Conservation (phyloP, 768 basidiomycete species). For the Boletus pseudopeckii region DNA sequence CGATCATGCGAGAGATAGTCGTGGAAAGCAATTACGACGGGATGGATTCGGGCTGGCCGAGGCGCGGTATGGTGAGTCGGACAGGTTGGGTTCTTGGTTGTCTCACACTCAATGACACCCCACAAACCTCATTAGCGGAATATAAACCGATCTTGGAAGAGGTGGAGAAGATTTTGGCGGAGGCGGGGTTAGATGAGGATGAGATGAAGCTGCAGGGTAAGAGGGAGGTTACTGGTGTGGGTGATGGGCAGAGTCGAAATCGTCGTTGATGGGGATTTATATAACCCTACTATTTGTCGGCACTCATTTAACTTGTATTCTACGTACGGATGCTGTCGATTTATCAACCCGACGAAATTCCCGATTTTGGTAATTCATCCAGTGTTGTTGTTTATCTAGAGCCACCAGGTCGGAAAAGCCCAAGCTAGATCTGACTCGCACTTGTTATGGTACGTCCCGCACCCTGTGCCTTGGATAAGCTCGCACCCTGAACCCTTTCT, state of each 20-base stretch:
- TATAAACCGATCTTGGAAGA: conserved; percentile 84
- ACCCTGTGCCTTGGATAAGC: not conserved
- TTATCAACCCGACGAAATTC: not conserved
- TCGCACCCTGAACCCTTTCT: conserved; percentile 18
- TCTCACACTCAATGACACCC: not conserved
- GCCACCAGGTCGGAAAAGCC: no score
- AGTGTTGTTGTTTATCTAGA: not conserved
- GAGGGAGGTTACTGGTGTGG: conserved; percentile 35
- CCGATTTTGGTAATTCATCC: not conserved
- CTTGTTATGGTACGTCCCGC: not conserved
- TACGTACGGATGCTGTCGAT: no score
- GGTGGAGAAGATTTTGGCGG: conserved; percentile 77
- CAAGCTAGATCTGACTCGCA: not conserved
- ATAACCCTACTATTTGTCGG: no score
- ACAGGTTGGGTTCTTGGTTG: not conserved
- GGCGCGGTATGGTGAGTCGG: conserved; percentile 57
- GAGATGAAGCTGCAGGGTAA: conserved; percentile 65
- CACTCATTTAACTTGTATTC: no score
- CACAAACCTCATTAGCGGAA: conserved; percentile 38
- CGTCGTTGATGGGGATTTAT: conserved; percentile 29
- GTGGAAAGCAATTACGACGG: conserved; percentile 73
- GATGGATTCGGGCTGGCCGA: conserved; percentile 78
- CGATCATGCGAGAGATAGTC: conserved; percentile 50
- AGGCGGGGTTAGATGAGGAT: conserved; percentile 82
- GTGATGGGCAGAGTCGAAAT: conserved; percentile 51